Percentiles rank a stretch among this genome's conserved stretches.
These are phyloP conservation scores for Fusarium oligoseptatum DNA, from an alignment of 2,329 filamentous ascomycete genomes.

Conservation along the genomic window DNA sequence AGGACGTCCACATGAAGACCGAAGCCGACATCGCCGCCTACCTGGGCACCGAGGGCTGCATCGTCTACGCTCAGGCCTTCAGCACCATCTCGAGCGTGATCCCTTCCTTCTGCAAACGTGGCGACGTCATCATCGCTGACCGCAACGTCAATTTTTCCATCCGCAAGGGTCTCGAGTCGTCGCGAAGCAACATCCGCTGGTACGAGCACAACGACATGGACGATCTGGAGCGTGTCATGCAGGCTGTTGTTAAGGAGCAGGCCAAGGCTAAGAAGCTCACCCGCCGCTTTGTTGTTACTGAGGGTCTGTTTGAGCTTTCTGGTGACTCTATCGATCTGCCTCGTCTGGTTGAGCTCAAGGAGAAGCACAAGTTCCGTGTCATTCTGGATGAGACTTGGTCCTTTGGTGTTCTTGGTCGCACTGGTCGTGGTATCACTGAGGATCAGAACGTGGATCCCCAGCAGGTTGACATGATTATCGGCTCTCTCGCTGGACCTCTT, in stretches of 20 bases:
- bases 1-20: constrained; percentile 97
- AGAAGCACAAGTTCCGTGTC: constrained; percentile 97
- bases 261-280: constrained; percentile 87
- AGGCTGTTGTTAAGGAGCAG: constrained; percentile 89
- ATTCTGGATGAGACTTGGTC: constrained; percentile 98
- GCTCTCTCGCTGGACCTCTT: constrained; percentile 89
- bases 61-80: constrained; percentile 96
- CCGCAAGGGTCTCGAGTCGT: constrained; percentile 93
- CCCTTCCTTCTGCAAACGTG: constrained; percentile 95
- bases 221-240: constrained; percentile 87
- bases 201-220: constrained; percentile 97
- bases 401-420: constrained; percentile 92
- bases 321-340: constrained; percentile 89
- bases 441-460: constrained; percentile 95
- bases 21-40: constrained; percentile 94
- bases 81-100: constrained; percentile 98
- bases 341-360: constrained; percentile 91
- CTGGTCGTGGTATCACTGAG: constrained; percentile 92
- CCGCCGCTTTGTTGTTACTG: constrained; percentile 93
- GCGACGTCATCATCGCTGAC: constrained; percentile 97
- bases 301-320: constrained; percentile 91
- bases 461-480: constrained; percentile 97
- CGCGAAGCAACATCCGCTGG: constrained; percentile 90
- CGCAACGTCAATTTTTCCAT: constrained; percentile 94
- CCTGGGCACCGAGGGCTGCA: constrained; percentile 87